Base-by-base conservation (phyloP, 148 eudicot species). In the Spergularia bocconei region DNA sequence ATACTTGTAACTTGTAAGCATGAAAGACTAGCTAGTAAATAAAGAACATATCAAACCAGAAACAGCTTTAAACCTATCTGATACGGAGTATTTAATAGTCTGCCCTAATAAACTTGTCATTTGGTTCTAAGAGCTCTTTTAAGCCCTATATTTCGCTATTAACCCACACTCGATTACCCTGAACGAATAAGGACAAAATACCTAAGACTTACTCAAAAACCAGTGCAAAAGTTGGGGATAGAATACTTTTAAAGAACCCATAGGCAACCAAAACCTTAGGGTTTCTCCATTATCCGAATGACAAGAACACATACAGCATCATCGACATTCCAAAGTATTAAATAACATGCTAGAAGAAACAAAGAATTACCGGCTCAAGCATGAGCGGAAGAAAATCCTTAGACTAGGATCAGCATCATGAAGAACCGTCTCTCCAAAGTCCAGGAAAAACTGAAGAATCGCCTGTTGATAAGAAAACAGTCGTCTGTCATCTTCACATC, bases 321-420 rank as follows among this genome's bases (percentile, higher is more conserved):
- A 60, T 25, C 41, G 44, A 29, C 36, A 65, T 9, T 25, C 7
- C 67, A 20, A 75, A 60, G 44, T 15, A 61, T 14, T 39, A 21
- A 25, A 68, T 8, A 19, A 68, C 33, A n/a, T 21, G n/a, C 48
- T 11, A 52, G 60, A 67, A 67, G 8, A 47, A 29, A 29, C 39
- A 38, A 51, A 67, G 52, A 14, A 75, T 81, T 83, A 95, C 98
- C 98, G 90, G 83, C 97, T 92, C 84, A 95, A 81, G 79, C 99
- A 95, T 57, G 94, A 86, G 33, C 91, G 92, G 67, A 95, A 88
- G 72, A 90, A 95, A 39, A 84, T 86, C 81, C 85, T 86, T 70
- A 95, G 76, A 81, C 94, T 91, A 74, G 99, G 91, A 82, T 95
- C 99, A 74, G 99, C 92, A 84, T 95, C 99, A 78, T 92, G 97